Percentiles rank a stretch among this genome's conserved stretches.
Evolutionary conservation across 352 stramenopile species (phyloP).

Genomic region (Nothophytophthora sp.): DNA sequence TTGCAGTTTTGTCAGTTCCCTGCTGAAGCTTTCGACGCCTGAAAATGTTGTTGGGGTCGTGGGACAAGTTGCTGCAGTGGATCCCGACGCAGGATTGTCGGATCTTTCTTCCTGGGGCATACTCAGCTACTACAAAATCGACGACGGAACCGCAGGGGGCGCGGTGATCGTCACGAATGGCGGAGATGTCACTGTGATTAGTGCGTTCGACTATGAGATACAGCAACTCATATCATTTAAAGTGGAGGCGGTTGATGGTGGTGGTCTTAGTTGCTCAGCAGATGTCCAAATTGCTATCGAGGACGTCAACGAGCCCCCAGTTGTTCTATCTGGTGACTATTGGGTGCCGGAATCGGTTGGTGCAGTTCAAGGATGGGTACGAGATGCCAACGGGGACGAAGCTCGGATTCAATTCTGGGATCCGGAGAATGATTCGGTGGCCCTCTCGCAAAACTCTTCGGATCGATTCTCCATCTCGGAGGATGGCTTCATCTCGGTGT

Average conservation of each 20-base stretch:
- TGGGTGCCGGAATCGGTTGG: slow-evolving; percentile 44
- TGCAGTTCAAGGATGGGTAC: slow-evolving; percentile 14
- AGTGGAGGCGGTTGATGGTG: slow-evolving; percentile 17
- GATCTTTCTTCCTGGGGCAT: slow-evolving; percentile 13
- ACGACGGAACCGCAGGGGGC: neutral
- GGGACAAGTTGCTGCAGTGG: slow-evolving; percentile 13
- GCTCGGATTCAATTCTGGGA: slow-evolving; percentile 45
- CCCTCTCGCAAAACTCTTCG: slow-evolving; percentile 24
- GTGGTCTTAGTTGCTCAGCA: slow-evolving; percentile 12
- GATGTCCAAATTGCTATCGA: slow-evolving; percentile 10
- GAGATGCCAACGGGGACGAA: slow-evolving; percentile 4
- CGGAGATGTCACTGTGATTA: slow-evolving; percentile 13
- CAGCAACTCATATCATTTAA: slow-evolving; percentile 7
- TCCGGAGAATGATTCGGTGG: slow-evolving; percentile 59
- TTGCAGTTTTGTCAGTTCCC: slow-evolving; percentile 7
- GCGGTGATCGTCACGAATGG: slow-evolving; percentile 1
- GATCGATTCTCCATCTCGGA: slow-evolving; percentile 30
- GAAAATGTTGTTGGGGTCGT: slow-evolving; percentile 19
- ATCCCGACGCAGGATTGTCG: slow-evolving; percentile 7
- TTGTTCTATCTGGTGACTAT: slow-evolving; percentile 29
- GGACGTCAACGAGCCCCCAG: slow-evolving; percentile 41
- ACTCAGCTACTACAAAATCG: slow-evolving; percentile 17
- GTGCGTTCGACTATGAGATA: slow-evolving; percentile 20
- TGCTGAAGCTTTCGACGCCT: neutral
- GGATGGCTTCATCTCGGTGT: slow-evolving; percentile 11